A percentile compares a stretch with the other conserved stretches of the same genome.
Evolutionary conservation across 2,329 filamentous ascomycete species (phyloP).

Genomic region (Talaromyces sp.): DNA sequence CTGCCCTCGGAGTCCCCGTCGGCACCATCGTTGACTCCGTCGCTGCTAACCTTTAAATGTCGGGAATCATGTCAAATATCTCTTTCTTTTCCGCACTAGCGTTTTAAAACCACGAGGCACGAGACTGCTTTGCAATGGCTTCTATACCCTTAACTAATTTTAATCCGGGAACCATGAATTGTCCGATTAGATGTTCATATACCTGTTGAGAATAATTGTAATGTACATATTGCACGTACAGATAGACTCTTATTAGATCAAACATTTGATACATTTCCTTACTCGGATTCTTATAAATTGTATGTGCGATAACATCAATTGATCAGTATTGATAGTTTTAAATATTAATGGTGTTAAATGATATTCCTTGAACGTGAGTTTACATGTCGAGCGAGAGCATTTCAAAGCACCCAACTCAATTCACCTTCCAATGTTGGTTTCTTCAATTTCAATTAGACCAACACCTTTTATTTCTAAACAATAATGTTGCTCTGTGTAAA

Average conservation of each 20-base stretch:
- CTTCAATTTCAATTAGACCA: too few species aligned
- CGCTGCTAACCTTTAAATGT: conserved; percentile 13
- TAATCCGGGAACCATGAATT: neutral
- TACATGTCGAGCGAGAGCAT: too few species aligned
- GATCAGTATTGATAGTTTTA: too few species aligned
- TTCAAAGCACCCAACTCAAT: too few species aligned
- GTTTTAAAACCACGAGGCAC: neutral
- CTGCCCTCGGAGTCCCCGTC: conserved; percentile 22
- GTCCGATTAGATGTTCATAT: neutral
- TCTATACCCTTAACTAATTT: neutral
- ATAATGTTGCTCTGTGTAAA: too few species aligned
- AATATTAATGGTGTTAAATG: too few species aligned
- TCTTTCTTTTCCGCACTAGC: neutral
- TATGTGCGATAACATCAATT: too few species aligned
- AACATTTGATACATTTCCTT: neutral
- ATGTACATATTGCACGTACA: neutral
- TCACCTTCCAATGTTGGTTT: too few species aligned
- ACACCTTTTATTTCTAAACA: too few species aligned
- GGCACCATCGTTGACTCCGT: conserved; percentile 22
- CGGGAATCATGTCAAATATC: neutral
- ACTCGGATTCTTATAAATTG: too few species aligned
- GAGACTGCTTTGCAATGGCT: neutral
- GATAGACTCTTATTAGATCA: neutral
- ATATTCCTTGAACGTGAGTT: too few species aligned
- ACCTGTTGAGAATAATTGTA: neutral